phyloP scores from a whole-genome alignment of 2,329 filamentous ascomycete genomes.

The Ophiostoma australiae region DNA sequence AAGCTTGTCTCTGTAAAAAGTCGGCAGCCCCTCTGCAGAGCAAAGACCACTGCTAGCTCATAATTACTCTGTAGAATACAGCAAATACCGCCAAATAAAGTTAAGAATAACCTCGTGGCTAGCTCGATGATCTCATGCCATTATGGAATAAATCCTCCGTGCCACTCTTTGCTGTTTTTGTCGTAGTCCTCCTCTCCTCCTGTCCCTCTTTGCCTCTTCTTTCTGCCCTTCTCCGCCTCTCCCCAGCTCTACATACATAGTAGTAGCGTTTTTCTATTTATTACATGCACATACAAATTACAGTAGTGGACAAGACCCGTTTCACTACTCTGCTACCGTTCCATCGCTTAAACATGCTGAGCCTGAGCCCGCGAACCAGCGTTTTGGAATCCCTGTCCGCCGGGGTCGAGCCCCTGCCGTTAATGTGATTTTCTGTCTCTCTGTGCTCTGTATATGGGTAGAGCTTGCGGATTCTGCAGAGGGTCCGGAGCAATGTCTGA shows the following conservation, averaged over 20 bases:
- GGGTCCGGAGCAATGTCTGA: constrained; percentile 6
- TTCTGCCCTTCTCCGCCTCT: neutral
- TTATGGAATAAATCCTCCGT: neutral
- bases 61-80: no score
- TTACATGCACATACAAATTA: no score
- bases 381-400: neutral
- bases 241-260: no score
- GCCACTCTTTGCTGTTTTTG: neutral
- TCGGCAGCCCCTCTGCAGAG: no score
- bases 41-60: no score
- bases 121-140: neutral
- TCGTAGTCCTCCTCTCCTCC: neutral
- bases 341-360: constrained; percentile 11
- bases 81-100: neutral
- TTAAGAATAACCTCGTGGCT: neutral
- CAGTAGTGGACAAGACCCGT: neutral
- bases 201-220: neutral
- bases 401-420: neutral
- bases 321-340: constrained; percentile 2
- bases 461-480: neutral
- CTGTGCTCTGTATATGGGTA: no score
- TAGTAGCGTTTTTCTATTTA: neutral
- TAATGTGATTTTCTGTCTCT: no score
- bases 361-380: neutral
- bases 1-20: constrained; percentile 6